Percentiles rank a stretch among this genome's conserved stretches.
phyloP scores from a whole-genome alignment of 768 basidiomycete genomes.

The Boletus sp. region DNA sequence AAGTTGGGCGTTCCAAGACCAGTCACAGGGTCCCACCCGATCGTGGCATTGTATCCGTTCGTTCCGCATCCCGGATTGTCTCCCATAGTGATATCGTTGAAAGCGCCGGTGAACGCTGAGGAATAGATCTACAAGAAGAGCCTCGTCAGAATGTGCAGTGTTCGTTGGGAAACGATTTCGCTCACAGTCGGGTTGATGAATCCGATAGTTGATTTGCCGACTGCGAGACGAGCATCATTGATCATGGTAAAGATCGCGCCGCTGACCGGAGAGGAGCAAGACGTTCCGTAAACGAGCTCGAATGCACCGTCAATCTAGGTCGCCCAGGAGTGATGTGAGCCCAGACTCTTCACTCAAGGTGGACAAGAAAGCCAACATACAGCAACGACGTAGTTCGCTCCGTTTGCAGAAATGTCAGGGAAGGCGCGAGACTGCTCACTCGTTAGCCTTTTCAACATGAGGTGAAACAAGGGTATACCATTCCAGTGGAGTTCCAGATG shows the following conservation, averaged over 20 bases:
- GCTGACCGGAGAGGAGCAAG: no score
- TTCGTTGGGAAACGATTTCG: no score
- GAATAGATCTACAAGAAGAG: constrained; percentile 16
- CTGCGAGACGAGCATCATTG: no score
- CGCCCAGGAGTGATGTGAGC: no score
- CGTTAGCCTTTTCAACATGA: constrained; percentile 30
- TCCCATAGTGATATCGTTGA: constrained; percentile 23
- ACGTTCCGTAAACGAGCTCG: no score
- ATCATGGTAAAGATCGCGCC: no score
- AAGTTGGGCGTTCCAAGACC: constrained; percentile 46
- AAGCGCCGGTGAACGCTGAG: constrained; percentile 6
- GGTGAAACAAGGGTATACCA: constrained; percentile 12
- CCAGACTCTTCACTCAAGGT: no score
- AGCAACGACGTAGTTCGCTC: constrained; percentile 31
- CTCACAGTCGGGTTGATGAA: no score
- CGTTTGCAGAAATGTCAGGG: constrained; percentile 39
- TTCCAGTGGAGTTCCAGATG: no score
- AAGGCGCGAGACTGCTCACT: constrained; percentile 35
- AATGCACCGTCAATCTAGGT: no score
- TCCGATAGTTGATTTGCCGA: no score
- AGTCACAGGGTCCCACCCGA: constrained; percentile 34
- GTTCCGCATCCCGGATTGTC: constrained; percentile 30
- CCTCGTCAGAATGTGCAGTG: not conserved
- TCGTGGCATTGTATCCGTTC: constrained; percentile 22
- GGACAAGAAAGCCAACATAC: constrained; percentile 9